Percentiles rank a stretch among this genome's conserved stretches.
Conservation (phyloP, 257 asterid genomes). For the Solanum raphanifolium region DNA sequence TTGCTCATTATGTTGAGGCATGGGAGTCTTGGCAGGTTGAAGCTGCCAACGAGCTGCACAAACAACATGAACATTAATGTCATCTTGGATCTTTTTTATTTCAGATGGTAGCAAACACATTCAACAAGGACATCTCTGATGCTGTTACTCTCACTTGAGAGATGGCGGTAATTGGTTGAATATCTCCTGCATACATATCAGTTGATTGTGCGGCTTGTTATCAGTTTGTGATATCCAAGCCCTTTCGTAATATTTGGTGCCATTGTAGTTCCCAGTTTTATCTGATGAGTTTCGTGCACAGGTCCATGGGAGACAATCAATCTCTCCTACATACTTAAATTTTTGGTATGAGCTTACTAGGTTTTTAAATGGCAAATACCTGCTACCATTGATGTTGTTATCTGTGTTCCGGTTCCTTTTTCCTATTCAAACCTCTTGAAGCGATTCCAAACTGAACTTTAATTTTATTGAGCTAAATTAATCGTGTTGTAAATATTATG, state of each 20-base stretch:
- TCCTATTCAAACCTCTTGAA: neutral
- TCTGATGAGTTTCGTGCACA: neutral
- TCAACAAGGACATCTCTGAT: neutral
- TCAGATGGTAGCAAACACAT: neutral
- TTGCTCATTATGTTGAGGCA: conserved; percentile 52
- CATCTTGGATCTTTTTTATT: neutral
- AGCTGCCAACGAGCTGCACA: conserved; percentile 30
- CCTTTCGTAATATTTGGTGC: neutral
- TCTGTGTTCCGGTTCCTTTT: neutral
- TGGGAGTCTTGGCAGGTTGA: conserved; percentile 47
- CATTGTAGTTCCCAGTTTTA: neutral
- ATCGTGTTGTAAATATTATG: neutral
- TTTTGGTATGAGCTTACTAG: neutral
- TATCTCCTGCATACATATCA: neutral
- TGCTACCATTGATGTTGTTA: neutral
- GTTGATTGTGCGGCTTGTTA: neutral
- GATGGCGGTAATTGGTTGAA: neutral
- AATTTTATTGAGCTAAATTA: neutral
- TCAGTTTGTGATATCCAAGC: neutral
- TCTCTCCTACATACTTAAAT: neutral
- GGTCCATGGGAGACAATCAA: neutral
- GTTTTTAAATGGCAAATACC: neutral
- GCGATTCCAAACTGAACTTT: neutral
- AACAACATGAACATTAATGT: conserved; percentile 10
- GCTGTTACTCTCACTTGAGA: neutral